These are phyloP conservation scores for Nothophaeocryptopus gaeumannii DNA, from an alignment of 2,329 filamentous ascomycete genomes.

Conservation along the genomic window DNA sequence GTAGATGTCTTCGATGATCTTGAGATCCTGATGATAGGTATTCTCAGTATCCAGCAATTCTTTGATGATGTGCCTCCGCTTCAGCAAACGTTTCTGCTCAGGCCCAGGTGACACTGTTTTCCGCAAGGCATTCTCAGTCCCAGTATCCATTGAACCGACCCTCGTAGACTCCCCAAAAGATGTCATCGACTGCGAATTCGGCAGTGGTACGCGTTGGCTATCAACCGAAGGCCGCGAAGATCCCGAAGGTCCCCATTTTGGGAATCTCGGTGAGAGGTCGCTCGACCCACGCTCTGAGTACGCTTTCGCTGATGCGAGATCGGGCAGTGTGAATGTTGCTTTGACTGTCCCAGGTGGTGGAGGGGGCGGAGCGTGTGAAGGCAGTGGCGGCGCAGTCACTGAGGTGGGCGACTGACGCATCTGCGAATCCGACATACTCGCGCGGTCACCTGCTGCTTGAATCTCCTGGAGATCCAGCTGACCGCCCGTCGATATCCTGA, in stretches of 20 bases:
- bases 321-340: slow-evolving; percentile 25
- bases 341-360: slow-evolving; percentile 31
- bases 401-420: slow-evolving; percentile 17
- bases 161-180: slow-evolving; percentile 33
- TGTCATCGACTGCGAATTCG: slow-evolving; percentile 35
- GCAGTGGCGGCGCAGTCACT: slow-evolving; percentile 38
- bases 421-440: slow-evolving; percentile 10
- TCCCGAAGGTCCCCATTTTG: slow-evolving; percentile 30
- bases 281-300: slow-evolving; percentile 29
- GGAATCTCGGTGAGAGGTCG: slow-evolving; percentile 30
- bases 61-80: slow-evolving; percentile 80
- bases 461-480: slow-evolving; percentile 40
- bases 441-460: slow-evolving; percentile 27
- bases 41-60: slow-evolving; percentile 92
- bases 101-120: slow-evolving; percentile 30
- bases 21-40: slow-evolving; percentile 90
- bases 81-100: slow-evolving; percentile 67
- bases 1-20: slow-evolving; percentile 95
- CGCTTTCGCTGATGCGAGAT: slow-evolving; percentile 22
- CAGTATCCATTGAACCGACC: slow-evolving; percentile 28
- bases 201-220: slow-evolving; percentile 29
- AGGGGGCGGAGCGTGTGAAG: slow-evolving; percentile 48
- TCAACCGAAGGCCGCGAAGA: slow-evolving; percentile 34
- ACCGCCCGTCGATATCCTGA: slow-evolving; percentile 32
- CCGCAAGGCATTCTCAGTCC: slow-evolving; percentile 21